Evolutionary conservation across 371 early-diverging fungal genomes (phyloP).

Genomic region (Mucor sp.): DNA sequence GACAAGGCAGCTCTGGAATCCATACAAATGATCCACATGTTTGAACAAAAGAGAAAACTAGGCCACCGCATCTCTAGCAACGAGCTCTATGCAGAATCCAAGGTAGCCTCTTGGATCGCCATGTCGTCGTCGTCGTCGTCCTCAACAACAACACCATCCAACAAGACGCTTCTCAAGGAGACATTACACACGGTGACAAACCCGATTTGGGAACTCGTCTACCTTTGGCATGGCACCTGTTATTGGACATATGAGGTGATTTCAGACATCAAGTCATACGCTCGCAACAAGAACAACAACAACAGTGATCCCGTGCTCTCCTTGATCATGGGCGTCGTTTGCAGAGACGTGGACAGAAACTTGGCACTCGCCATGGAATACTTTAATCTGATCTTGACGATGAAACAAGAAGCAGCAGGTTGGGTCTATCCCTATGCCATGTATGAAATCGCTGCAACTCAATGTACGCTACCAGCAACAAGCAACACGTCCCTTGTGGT

Average conservation of each 20-base stretch:
- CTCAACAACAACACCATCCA: no score
- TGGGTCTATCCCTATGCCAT: conserved; percentile 28
- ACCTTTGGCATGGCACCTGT: conserved; percentile 31
- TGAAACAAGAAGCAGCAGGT: background rate
- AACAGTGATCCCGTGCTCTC: background rate
- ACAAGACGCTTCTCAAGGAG: background rate
- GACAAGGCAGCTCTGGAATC: conserved; percentile 35
- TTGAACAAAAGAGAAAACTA: conserved; percentile 16
- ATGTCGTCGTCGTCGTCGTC: no score
- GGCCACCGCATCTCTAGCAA: conserved; percentile 15
- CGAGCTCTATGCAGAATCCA: conserved; percentile 30
- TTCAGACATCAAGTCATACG: background rate
- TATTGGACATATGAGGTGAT: conserved; percentile 1
- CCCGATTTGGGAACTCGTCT: conserved; percentile 42
- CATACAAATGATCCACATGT: conserved; percentile 20
- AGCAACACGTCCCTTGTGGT: no score
- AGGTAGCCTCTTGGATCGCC: conserved; percentile 21
- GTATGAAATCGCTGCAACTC: conserved; percentile 30
- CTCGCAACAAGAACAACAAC: background rate
- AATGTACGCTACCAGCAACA: background rate
- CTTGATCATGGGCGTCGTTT: conserved; percentile 19
- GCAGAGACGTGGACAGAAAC: conserved; percentile 10
- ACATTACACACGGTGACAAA: conserved; percentile 8
- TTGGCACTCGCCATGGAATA: conserved; percentile 12
- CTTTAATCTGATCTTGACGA: conserved; percentile 3